Conservation (phyloP, 257 asterid species). For the Nicotiana paniculata region DNA sequence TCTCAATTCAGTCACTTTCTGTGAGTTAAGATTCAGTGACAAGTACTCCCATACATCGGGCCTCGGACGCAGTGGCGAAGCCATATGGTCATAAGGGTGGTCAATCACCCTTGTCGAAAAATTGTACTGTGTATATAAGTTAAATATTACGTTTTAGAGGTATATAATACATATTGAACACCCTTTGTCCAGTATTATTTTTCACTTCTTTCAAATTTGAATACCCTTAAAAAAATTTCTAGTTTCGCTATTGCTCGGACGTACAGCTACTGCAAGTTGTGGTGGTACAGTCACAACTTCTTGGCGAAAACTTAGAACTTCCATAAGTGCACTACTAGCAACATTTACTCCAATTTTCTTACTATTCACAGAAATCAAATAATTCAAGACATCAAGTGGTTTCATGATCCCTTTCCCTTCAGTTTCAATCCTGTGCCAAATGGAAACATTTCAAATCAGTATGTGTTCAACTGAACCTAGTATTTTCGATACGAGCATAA, state of each 20-base stretch:
- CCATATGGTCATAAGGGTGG: no score
- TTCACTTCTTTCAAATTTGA: no score
- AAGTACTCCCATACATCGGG: constrained; percentile 37
- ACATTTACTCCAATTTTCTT: constrained; percentile 6
- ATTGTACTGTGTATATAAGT: no score
- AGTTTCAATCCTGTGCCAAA: constrained; percentile 10
- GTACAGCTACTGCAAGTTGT: constrained; percentile 25
- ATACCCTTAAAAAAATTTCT: no score
- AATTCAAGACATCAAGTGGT: constrained; percentile 10
- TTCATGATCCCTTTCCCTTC: constrained; percentile 15
- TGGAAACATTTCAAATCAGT: neutral
- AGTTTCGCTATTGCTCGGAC: constrained; percentile 5
- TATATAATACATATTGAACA: no score
- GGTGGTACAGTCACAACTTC: constrained; percentile 29
- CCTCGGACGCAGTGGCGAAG: constrained; percentile 13
- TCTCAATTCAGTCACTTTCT: constrained; percentile 15
- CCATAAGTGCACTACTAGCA: neutral
- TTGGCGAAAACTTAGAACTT: constrained; percentile 15
- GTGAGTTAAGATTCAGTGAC: constrained; percentile 14
- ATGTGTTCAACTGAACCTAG: no score
- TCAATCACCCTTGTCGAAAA: no score
- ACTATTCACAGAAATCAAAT: neutral
- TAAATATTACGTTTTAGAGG: no score
- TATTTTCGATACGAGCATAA: no score
- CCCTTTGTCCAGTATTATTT: no score